A percentile compares a stretch with the other conserved stretches of the same genome.
These are phyloP conservation scores for Globisporangium mamillatum DNA, from an alignment of 352 stramenopile genomes.

Conservation along the genomic window DNA sequence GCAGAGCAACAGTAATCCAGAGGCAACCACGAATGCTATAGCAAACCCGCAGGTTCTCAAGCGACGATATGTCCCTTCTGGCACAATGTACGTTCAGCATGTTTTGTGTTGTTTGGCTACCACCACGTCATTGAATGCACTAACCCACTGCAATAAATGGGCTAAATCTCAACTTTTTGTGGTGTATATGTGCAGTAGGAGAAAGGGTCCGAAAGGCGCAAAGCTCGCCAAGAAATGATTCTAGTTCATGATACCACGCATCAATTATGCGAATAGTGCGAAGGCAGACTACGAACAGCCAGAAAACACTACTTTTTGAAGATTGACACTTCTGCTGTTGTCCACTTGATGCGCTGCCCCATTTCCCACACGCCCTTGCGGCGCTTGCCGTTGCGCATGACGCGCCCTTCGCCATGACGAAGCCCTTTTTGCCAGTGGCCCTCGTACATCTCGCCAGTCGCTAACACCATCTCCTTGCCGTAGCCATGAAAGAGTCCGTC, in stretches of 20 bases:
- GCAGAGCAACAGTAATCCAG: neutral
- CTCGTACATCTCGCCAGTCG: constrained; percentile 53
- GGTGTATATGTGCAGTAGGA: constrained; percentile 26
- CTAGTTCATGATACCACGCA: neutral
- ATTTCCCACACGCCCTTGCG: constrained; percentile 59
- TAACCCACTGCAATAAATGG: neutral
- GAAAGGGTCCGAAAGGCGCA: constrained; percentile 46
- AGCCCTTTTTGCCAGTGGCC: constrained; percentile 51
- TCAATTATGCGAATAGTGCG: neutral
- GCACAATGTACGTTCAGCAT: constrained; percentile 38
- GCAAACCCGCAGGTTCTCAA: constrained; percentile 29
- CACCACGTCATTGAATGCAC: no score
- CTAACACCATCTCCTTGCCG: constrained; percentile 46
- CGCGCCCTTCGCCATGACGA: constrained; percentile 52
- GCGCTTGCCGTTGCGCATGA: constrained; percentile 41
- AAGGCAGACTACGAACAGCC: neutral
- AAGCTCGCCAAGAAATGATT: constrained; percentile 52
- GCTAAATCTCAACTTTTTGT: neutral
- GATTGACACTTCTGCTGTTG: constrained; percentile 48
- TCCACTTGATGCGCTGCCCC: constrained; percentile 63
- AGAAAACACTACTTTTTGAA: constrained; percentile 20
- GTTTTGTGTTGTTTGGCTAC: neutral
- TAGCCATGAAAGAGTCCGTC: constrained; percentile 55
- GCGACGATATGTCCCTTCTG: constrained; percentile 41
- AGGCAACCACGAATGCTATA: neutral